Evolutionary conservation across 2,329 filamentous ascomycete species (phyloP).

Genomic region (Ceratocystis cubensis): DNA sequence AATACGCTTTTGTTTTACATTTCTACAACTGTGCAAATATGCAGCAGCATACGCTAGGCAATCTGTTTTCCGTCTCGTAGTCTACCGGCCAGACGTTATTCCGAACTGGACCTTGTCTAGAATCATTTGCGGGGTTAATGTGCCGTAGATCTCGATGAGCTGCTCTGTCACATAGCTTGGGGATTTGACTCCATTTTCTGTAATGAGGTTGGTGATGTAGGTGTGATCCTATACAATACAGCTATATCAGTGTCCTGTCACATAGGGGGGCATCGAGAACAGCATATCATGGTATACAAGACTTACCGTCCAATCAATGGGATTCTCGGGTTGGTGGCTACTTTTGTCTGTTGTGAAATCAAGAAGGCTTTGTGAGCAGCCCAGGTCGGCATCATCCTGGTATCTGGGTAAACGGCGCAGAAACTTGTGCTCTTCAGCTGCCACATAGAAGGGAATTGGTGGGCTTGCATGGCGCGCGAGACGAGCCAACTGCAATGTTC

Average conservation of each 20-base stretch:
- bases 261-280: not conserved
- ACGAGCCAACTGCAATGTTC: slow-evolving; percentile 72
- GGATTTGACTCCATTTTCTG: slow-evolving; percentile 59
- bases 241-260: slow-evolving; percentile 24
- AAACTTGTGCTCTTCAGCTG: slow-evolving; percentile 94
- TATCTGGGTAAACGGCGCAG: slow-evolving; percentile 62
- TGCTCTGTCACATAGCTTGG: slow-evolving; percentile 59
- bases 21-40: no score
- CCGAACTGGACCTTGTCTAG: slow-evolving; percentile 22
- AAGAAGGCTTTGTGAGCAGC: slow-evolving; percentile 63
- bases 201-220: slow-evolving; percentile 60
- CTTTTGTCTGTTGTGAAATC: slow-evolving; percentile 50
- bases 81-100: slow-evolving; percentile 13
- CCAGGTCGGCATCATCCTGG: slow-evolving; percentile 56
- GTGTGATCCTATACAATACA: slow-evolving; percentile 16
- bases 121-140: slow-evolving; percentile 25
- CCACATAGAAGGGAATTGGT: slow-evolving; percentile 69
- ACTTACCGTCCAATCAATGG: slow-evolving; percentile 59
- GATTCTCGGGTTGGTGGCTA: slow-evolving; percentile 37
- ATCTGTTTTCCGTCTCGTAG: not conserved
- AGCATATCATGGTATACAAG: slow-evolving; percentile 9
- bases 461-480: slow-evolving; percentile 52
- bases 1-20: no score
- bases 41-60: not conserved
- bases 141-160: slow-evolving; percentile 50